A percentile compares a stretch with the other conserved stretches of the same genome.
Evolutionary conservation across 116 monocot genomes (phyloP).

Genomic region (Phalaenopsis hybrid): DNA sequence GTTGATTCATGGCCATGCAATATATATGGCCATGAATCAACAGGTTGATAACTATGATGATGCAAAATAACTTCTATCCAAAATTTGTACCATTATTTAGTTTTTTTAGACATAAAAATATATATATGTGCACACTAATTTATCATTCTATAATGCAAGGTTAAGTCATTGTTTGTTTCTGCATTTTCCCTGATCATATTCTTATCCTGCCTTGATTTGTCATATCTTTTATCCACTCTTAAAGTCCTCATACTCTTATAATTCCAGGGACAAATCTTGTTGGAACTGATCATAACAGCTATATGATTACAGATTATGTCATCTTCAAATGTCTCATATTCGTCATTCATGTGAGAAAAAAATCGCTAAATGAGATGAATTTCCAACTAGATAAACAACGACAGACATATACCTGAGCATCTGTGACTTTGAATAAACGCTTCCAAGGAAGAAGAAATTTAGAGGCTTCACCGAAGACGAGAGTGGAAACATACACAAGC

Average conservation of each 20-base stretch:
- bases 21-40: background rate
- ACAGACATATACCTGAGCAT: constrained; percentile 65
- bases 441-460: constrained; percentile 96
- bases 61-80: background rate
- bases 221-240: background rate
- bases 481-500: constrained; percentile 82
- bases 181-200: background rate
- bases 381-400: background rate
- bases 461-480: constrained; percentile 95
- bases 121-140: background rate
- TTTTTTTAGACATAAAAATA: background rate
- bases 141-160: background rate
- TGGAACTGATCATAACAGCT: background rate
- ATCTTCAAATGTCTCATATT: background rate
- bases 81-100: background rate
- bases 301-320: background rate
- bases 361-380: background rate
- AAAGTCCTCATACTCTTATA: background rate
- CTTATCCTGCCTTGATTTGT: background rate
- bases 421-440: constrained; percentile 90
- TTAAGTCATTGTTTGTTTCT: background rate
- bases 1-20: background rate
- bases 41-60: background rate
- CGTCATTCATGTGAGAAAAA: background rate
- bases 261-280: background rate